A percentile compares a stretch with the other conserved stretches of the same genome.
Evolutionary conservation across 208 protist species (phyloP).

Genomic region (Trypanosoma cruzi): DNA sequence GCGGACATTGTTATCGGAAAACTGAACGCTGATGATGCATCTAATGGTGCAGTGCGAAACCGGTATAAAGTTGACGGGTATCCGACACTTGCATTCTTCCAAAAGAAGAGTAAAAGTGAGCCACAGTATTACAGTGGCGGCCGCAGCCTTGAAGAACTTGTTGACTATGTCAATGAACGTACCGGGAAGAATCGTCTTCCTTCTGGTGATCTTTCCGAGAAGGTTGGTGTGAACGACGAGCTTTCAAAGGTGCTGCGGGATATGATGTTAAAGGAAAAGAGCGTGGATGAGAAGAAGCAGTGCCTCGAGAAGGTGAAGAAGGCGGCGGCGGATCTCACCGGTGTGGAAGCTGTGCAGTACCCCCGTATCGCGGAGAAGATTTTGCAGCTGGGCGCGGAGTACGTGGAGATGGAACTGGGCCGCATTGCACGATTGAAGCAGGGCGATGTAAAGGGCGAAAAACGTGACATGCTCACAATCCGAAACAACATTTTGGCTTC

Average conservation of each 20-base stretch:
- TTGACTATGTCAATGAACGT: slow-evolving; percentile 67
- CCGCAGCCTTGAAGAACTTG: slow-evolving; percentile 49
- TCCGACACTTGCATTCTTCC: slow-evolving; percentile 68
- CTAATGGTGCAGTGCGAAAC: slow-evolving; percentile 27
- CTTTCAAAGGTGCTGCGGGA: slow-evolving; percentile 30
- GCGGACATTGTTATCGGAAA: slow-evolving; percentile 73
- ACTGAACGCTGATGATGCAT: slow-evolving; percentile 49
- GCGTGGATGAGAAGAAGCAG: slow-evolving; percentile 3
- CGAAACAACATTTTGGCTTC: slow-evolving; percentile 59
- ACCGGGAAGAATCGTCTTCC: slow-evolving; percentile 41
- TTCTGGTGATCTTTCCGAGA: slow-evolving; percentile 51
- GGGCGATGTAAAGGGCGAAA: slow-evolving; percentile 23
- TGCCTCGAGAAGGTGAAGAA: slow-evolving; percentile 27
- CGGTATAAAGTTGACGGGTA: slow-evolving; percentile 49
- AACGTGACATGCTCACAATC: slow-evolving; percentile 45
- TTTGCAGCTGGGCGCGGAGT: slow-evolving; percentile 32
- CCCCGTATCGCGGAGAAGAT: slow-evolving; percentile 40
- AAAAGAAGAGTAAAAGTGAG: slow-evolving; percentile 40
- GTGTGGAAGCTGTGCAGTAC: slow-evolving; percentile 36
- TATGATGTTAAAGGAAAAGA: slow-evolving; percentile 5
- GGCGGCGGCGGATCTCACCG: slow-evolving; percentile 6
- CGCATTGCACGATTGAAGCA: slow-evolving; percentile 40
- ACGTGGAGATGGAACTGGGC: slow-evolving; percentile 40
- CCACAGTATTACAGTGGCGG: slow-evolving; percentile 49
- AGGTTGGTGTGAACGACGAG: slow-evolving; percentile 40